Evolutionary conservation across 352 stramenopile species (phyloP).

Genomic region (Globisporangium perplexum): DNA sequence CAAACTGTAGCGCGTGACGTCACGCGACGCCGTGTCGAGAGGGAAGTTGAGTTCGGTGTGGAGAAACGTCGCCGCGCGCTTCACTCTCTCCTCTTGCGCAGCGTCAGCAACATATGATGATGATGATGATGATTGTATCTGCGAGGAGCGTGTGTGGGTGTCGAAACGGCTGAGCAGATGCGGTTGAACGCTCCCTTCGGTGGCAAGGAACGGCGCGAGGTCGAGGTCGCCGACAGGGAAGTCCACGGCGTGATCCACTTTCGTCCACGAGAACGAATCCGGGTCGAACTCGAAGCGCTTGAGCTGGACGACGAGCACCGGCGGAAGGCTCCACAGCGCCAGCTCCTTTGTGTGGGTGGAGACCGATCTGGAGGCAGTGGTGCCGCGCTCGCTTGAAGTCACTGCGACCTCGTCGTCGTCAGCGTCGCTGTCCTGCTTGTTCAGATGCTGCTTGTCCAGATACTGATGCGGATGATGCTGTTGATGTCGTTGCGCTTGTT

Average conservation of each 20-base stretch:
- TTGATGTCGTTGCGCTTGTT: no score
- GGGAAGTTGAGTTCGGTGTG: constrained; percentile 33
- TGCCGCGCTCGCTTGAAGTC: background rate
- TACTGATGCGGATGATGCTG: no score
- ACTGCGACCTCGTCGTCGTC: background rate
- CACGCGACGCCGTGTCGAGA: constrained; percentile 31
- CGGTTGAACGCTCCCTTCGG: background rate
- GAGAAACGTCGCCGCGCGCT: constrained; percentile 24
- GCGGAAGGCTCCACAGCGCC: constrained; percentile 44
- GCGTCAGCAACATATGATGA: background rate
- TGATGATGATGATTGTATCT: background rate
- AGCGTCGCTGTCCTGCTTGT: background rate
- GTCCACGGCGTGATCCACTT: constrained; percentile 86
- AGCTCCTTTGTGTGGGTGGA: constrained; percentile 45
- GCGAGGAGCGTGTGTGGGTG: background rate
- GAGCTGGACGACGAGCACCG: constrained; percentile 56
- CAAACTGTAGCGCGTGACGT: constrained; percentile 79
- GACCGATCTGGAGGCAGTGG: background rate
- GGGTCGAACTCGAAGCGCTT: constrained; percentile 63
- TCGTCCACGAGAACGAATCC: constrained; percentile 53
- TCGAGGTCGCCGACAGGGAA: constrained; percentile 90
- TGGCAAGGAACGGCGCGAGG: constrained; percentile 39
- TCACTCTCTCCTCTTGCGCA: constrained; percentile 11
- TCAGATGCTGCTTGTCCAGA: background rate
- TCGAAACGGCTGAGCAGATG: background rate